Percentiles rank a stretch among this genome's conserved stretches.
Evolutionary conservation across 1,284 basidiomycete genomes (phyloP).

Genomic region (Ustilago esculenta): DNA sequence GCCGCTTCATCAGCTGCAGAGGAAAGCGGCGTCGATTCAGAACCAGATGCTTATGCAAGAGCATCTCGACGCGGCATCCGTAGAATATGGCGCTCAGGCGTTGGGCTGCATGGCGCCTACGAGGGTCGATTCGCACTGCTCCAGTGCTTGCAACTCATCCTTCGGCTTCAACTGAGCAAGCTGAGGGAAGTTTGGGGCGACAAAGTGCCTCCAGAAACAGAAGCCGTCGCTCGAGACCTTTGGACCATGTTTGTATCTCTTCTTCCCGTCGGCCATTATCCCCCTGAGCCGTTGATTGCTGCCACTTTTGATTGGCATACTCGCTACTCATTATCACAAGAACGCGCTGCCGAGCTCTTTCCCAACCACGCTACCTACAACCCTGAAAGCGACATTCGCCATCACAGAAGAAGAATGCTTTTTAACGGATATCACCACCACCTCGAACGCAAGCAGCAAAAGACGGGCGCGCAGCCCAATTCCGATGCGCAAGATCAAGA

Average conservation of each 20-base stretch:
- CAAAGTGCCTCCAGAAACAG: slow-evolving; percentile 45
- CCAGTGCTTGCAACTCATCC: slow-evolving; percentile 55
- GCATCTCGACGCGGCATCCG: slow-evolving; percentile 23
- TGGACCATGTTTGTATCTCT: slow-evolving; percentile 56
- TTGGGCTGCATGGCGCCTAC: slow-evolving; percentile 35
- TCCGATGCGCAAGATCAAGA: not conserved
- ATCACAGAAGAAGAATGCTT: slow-evolving; percentile 33
- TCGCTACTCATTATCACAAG: slow-evolving; percentile 31
- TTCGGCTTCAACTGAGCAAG: slow-evolving; percentile 52
- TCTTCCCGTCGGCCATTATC: slow-evolving; percentile 33
- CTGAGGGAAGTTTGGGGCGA: slow-evolving; percentile 37
- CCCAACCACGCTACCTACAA: slow-evolving; percentile 28
- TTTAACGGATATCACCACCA: slow-evolving; percentile 31
- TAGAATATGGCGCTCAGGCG: slow-evolving; percentile 35
- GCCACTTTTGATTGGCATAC: slow-evolving; percentile 50
- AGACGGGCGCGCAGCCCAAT: not conserved
- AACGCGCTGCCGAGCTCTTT: slow-evolving; percentile 33
- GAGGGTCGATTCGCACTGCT: slow-evolving; percentile 43
- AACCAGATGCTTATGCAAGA: slow-evolving; percentile 21
- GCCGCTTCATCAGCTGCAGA: slow-evolving; percentile 29
- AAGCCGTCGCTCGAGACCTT: slow-evolving; percentile 55
- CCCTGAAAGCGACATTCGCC: slow-evolving; percentile 33
- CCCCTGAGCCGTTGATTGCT: slow-evolving; percentile 45
- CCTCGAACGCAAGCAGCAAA: slow-evolving; percentile 12
- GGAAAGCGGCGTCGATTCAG: slow-evolving; percentile 29